Base-by-base conservation (phyloP, 768 basidiomycete genomes). In the Rhizopogon rudus region DNA sequence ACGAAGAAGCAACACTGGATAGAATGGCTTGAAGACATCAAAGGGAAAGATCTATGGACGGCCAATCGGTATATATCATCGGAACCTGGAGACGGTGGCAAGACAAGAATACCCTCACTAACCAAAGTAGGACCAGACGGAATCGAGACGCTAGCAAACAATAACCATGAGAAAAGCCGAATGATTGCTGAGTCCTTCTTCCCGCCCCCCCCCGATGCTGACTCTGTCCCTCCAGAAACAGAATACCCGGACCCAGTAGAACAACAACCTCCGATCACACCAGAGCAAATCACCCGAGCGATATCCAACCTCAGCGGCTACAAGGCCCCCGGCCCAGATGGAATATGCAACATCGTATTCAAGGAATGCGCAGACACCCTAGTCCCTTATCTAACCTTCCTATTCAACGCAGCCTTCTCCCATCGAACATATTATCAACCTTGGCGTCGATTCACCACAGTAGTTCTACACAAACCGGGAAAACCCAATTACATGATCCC, bases 401-500 rank as follows among this genome's bases (percentile, higher is more conserved):
- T 62, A 5, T 56, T 60, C 43, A 54, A 35, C 4, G 66, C 66
- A 2, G 51, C 55, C 0, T 46, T 67, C 20, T 5, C 28, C 2
- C 54, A 63, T 6, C n/a, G 46, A 3, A 13, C 39, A 29, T 64
- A 57, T 42, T 60, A 57, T 1, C 39, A 39, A 75, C 29, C 25
- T 0, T 73, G 67, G 66, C 31, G 60, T 9, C 57, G 58, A 16
- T 63, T 71, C 6, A 63, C 69, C 3, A 67, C 69, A 6, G 65
- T 73, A 0, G 68, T 67, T 5, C 62, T 75, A 0, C 53, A 60
- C 12, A 76, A 76, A 65, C 71, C 71, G 0, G 60, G 64, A n/a
- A 76, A 76, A 56, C 64, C 67, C 0, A 66, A 73, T 61, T 73
- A 75, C 62, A 65, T 68, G 0, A 61, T 67, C 42, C 68, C 71